phyloP scores from a whole-genome alignment of 1,139 yeast species.

The Debaryomycetaceae sp. region DNA sequence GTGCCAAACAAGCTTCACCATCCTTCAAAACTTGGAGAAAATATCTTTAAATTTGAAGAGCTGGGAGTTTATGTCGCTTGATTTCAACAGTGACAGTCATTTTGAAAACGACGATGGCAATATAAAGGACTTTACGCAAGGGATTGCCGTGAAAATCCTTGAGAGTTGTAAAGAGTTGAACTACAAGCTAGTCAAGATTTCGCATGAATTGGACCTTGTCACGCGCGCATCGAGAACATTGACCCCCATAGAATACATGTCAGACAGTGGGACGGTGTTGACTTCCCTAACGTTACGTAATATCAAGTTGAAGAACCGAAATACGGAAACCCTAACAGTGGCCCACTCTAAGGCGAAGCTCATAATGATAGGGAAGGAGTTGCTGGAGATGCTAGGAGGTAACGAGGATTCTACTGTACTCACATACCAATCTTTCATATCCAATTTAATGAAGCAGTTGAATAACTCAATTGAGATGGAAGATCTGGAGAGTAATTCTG shows the following conservation, averaged over 20 bases:
- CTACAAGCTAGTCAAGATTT: constrained; percentile 35
- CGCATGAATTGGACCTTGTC: constrained; percentile 44
- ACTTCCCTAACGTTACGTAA: constrained; percentile 48
- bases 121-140: constrained; percentile 42
- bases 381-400: constrained; percentile 39
- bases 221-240: constrained; percentile 41
- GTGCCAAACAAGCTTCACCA: constrained; percentile 47
- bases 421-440: constrained; percentile 52
- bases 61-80: constrained; percentile 59
- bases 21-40: constrained; percentile 49
- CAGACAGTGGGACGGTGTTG: constrained; percentile 57
- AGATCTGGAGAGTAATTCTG: constrained; percentile 51
- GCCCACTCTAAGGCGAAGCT: constrained; percentile 56
- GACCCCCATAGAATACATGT: constrained; percentile 45
- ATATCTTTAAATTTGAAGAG: constrained; percentile 45
- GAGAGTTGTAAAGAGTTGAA: constrained; percentile 48
- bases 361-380: constrained; percentile 52
- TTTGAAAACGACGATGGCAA: constrained; percentile 27
- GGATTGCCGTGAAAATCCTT: constrained; percentile 47
- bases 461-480: constrained; percentile 47
- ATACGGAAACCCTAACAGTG: constrained; percentile 49
- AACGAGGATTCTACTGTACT: constrained; percentile 31
- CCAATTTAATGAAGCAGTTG: constrained; percentile 48
- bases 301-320: constrained; percentile 45
- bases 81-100: constrained; percentile 44